Conservation (phyloP, 2,329 filamentous ascomycete genomes). For the Akanthomyces dipterigenus region DNA sequence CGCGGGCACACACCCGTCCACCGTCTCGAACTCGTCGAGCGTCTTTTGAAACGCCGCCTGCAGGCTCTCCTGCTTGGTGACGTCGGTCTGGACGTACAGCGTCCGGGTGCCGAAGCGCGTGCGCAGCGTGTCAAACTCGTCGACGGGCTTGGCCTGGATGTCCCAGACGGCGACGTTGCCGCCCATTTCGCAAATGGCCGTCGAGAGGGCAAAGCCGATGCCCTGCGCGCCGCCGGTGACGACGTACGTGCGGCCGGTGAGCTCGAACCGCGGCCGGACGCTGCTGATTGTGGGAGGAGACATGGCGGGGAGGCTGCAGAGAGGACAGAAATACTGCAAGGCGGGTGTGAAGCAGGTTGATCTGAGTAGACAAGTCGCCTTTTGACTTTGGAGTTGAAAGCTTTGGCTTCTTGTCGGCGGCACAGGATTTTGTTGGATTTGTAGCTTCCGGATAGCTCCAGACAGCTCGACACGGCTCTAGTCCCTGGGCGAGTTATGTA, state of each 20-base stretch:
- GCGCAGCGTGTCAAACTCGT: slow-evolving; percentile 21
- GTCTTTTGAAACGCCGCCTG: slow-evolving; percentile 19
- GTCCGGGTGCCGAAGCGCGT: slow-evolving; percentile 20
- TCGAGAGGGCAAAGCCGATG: slow-evolving; percentile 31
- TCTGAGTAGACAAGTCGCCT: no score
- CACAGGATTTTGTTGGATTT: no score
- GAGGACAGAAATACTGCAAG: no score
- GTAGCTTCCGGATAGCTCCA: no score
- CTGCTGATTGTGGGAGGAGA: slow-evolving; percentile 16
- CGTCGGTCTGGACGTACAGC: slow-evolving; percentile 26
- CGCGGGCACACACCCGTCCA: slow-evolving; percentile 27
- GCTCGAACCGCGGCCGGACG: slow-evolving; percentile 27
- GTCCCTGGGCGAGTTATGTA: no score
- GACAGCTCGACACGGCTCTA: no score
- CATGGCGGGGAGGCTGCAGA: background rate
- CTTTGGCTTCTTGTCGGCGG: no score
- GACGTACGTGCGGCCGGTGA: slow-evolving; percentile 28
- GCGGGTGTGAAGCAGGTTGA: no score
- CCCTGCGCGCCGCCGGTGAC: slow-evolving; percentile 34
- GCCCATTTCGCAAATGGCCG: slow-evolving; percentile 33
- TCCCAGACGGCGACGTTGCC: slow-evolving; percentile 33
- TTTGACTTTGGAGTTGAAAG: no score
- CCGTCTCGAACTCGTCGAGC: slow-evolving; percentile 19
- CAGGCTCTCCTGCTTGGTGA: slow-evolving; percentile 24
- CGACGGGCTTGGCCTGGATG: slow-evolving; percentile 24